Percentiles rank a stretch among this genome's conserved stretches.
These are phyloP conservation scores for Rhododendron ovatum DNA, from an alignment of 148 eudicot species.

Conservation along the genomic window DNA sequence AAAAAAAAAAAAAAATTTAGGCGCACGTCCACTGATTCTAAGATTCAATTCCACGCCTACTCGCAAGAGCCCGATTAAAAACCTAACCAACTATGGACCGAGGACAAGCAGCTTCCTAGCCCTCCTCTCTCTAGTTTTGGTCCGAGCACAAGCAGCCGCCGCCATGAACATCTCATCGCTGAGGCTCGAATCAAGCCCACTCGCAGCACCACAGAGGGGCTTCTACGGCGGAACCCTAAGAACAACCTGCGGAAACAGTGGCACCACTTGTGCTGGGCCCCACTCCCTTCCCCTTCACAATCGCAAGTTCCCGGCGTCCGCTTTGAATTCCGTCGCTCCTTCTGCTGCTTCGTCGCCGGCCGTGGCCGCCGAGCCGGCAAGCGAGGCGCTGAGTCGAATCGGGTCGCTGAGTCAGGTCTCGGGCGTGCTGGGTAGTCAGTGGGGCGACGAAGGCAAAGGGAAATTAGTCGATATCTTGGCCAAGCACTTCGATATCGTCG, in stretches of 20 bases:
- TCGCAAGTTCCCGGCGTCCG: slow-evolving; percentile 9
- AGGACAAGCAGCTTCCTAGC: not conserved
- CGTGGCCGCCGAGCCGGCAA: slow-evolving; percentile 23
- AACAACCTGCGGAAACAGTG: not conserved
- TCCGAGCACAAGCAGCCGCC: not conserved
- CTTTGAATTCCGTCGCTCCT: slow-evolving; percentile 19
- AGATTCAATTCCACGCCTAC: no score
- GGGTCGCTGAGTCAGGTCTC: slow-evolving; percentile 72
- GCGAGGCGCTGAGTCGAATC: slow-evolving; percentile 42
- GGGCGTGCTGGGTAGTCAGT: slow-evolving; percentile 84
- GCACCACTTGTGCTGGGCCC: not conserved
- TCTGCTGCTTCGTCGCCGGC: slow-evolving; percentile 8
- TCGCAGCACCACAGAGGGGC: not conserved
- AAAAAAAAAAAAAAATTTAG: no score
- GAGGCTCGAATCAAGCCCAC: slow-evolving; percentile 33
- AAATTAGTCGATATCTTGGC: slow-evolving; percentile 88
- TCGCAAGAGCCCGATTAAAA: no score
- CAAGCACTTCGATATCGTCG: slow-evolving; percentile 77
- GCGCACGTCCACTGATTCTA: no score
- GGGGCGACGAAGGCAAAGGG: slow-evolving; percentile 97
- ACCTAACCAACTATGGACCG: no score
- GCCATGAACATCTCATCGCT: slow-evolving; percentile 36
- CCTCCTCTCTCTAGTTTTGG: not conserved
- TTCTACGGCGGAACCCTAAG: slow-evolving; percentile 1
- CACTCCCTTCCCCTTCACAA: slow-evolving; percentile 6